A percentile compares a stretch with the other conserved stretches of the same genome.
phyloP scores from a whole-genome alignment of 1,139 yeast genomes.

The Blastobotrys buckinghamii region DNA sequence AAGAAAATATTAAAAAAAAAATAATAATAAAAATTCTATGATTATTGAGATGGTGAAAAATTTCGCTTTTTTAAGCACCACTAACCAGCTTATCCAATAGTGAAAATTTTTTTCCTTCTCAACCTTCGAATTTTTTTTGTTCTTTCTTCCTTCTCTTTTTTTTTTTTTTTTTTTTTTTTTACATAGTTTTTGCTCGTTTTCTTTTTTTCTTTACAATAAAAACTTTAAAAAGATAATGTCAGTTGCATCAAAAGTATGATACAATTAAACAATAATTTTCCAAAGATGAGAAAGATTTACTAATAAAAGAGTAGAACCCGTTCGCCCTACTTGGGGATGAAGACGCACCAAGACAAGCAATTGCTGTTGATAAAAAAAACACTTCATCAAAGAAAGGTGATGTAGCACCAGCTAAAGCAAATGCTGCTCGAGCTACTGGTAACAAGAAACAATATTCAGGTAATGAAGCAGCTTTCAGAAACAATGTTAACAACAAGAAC shows the following conservation, averaged over 20 bases:
- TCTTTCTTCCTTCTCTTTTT: background rate
- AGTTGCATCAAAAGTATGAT: slow-evolving; percentile 6
- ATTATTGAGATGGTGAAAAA: slow-evolving; percentile 29
- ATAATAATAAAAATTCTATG: slow-evolving; percentile 29
- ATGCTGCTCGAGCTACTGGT: slow-evolving; percentile 35
- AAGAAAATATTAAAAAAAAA: background rate
- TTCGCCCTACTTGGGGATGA: slow-evolving; percentile 58
- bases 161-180: slow-evolving; percentile 1
- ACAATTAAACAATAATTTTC: background rate
- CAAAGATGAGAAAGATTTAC: background rate
- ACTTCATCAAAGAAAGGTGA: slow-evolving; percentile 88
- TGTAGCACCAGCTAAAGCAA: slow-evolving; percentile 74
- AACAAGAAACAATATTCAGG: slow-evolving; percentile 55
- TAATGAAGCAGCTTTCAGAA: slow-evolving; percentile 85
- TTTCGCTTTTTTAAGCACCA: background rate
- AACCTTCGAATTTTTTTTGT: background rate
- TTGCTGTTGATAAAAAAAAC: slow-evolving; percentile 72
- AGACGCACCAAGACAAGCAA: slow-evolving; percentile 28
- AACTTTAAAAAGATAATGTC: slow-evolving; percentile 3
- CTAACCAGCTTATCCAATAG: too few relatives aligned
- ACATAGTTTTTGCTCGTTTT: background rate
- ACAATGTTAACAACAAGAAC: slow-evolving; percentile 61
- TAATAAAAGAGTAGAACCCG: slow-evolving; percentile 23
- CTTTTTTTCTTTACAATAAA: background rate
- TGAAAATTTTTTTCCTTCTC: slow-evolving; percentile 3